Conservation (phyloP, 2,329 filamentous ascomycete genomes). For the Sporothrix brunneoviolacea region DNA sequence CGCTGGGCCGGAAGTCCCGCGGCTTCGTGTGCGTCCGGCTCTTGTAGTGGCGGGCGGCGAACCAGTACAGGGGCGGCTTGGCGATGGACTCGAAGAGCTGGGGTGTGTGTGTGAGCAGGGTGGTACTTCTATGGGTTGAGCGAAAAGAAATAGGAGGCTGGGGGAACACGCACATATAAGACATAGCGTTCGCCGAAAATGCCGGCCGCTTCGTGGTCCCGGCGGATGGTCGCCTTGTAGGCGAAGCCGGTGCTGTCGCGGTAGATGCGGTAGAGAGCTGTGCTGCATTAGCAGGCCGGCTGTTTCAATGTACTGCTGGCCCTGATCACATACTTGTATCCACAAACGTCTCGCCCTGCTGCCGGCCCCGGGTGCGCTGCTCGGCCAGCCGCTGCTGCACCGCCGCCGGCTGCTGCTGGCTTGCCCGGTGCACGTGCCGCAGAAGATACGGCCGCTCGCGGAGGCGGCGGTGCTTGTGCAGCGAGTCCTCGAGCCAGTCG, state of each 20-base stretch:
- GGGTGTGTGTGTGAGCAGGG: background rate
- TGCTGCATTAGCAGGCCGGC: too few species aligned
- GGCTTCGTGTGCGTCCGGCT: constrained; percentile 32
- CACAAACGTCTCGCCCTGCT: constrained; percentile 35
- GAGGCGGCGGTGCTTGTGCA: constrained; percentile 23
- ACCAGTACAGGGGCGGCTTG: constrained; percentile 53
- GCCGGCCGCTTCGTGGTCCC: constrained; percentile 37
- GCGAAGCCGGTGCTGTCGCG: constrained; percentile 54
- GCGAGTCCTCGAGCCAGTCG: constrained; percentile 49
- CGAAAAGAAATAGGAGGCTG: too few species aligned
- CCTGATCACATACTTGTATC: constrained; percentile 42
- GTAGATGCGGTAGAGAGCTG: constrained; percentile 60
- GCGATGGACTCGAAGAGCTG: constrained; percentile 63
- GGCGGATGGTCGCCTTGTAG: constrained; percentile 57
- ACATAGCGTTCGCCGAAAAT: constrained; percentile 52
- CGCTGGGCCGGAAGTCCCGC: constrained; percentile 33
- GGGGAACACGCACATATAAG: constrained; percentile 55
- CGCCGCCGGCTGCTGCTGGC: constrained; percentile 6
- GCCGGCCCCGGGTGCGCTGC: constrained; percentile 26
- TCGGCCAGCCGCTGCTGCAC: constrained; percentile 27
- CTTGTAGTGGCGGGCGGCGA: constrained; percentile 46
- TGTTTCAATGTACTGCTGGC: too few species aligned
- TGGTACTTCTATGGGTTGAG: too few species aligned
- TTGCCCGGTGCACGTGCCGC: constrained; percentile 24
- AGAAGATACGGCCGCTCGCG: constrained; percentile 37